Percentiles rank a stretch among this genome's conserved stretches.
phyloP scores from a whole-genome alignment of 179 eudicot genomes.

The Patellifolia procumbens region DNA sequence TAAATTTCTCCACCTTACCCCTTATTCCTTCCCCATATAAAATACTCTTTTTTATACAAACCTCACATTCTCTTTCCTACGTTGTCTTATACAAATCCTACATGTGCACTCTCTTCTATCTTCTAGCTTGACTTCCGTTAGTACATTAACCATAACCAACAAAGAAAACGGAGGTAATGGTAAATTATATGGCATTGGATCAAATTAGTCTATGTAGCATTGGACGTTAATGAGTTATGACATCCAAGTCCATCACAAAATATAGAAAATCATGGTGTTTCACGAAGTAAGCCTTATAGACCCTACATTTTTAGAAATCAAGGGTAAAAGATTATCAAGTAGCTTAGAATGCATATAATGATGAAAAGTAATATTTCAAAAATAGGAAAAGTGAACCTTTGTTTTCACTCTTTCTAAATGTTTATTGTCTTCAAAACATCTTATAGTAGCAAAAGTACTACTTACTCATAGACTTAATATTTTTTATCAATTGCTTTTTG shows the following conservation, averaged over 20 bases:
- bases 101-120: too few relatives aligned
- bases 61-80: too few relatives aligned
- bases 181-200: too few relatives aligned
- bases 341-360: not conserved
- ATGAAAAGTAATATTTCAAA: not conserved
- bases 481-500: not conserved
- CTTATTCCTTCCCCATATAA: too few relatives aligned
- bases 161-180: not conserved
- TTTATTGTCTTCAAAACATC: not conserved
- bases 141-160: too few relatives aligned
- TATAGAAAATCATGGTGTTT: conserved; percentile 1
- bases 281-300: not conserved
- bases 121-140: too few relatives aligned
- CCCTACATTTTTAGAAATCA: not conserved
- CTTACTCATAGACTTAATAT: not conserved
- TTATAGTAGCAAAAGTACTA: not conserved
- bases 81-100: too few relatives aligned
- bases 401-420: not conserved
- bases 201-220: not conserved
- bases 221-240: too few relatives aligned
- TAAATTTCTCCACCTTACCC: too few relatives aligned
- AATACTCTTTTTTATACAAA: too few relatives aligned
- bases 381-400: conserved; percentile 1
- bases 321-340: not conserved
- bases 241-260: not conserved